Conservation (phyloP, 2,329 filamentous ascomycete genomes). For the Fusarium camptoceras region DNA sequence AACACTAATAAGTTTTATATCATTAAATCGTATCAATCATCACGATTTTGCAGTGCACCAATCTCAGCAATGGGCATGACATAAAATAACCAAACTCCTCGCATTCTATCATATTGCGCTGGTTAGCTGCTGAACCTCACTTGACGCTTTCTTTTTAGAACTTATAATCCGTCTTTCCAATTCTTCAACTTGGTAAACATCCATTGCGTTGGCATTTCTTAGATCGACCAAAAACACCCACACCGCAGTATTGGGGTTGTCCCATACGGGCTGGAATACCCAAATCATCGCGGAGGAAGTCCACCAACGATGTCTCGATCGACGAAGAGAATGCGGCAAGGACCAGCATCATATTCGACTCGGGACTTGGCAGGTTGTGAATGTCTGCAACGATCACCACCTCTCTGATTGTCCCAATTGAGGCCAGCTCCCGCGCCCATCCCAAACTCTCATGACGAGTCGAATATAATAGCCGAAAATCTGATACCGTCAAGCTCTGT, state of each 20-base stretch:
- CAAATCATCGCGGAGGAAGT: conserved; percentile 58
- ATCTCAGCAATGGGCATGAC: conserved; percentile 4
- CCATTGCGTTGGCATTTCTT: conserved; percentile 41
- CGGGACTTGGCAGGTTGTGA: conserved; percentile 64
- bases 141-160: neutral
- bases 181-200: conserved; percentile 35
- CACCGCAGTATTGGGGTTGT: conserved; percentile 39
- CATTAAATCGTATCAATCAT: neutral
- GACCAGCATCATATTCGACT: conserved; percentile 66
- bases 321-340: conserved; percentile 71
- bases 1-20: too few species aligned
- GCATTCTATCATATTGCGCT: conserved; percentile 9
- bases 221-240: conserved; percentile 42
- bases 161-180: neutral
- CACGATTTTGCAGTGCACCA: neutral
- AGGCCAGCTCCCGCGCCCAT: conserved; percentile 68
- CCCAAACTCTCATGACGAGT: conserved; percentile 64
- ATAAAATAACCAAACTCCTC: conserved; percentile 19
- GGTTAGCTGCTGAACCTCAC: neutral
- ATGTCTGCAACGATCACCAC: conserved; percentile 66
- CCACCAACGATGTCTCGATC: conserved; percentile 66
- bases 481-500: conserved; percentile 56
- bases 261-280: conserved; percentile 44
- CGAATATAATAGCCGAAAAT: conserved; percentile 60
- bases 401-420: conserved; percentile 60